Percentiles rank a stretch among this genome's conserved stretches.
Conservation (phyloP, 495 filamentous ascomycete species). For the Cercophora newfieldiana region DNA sequence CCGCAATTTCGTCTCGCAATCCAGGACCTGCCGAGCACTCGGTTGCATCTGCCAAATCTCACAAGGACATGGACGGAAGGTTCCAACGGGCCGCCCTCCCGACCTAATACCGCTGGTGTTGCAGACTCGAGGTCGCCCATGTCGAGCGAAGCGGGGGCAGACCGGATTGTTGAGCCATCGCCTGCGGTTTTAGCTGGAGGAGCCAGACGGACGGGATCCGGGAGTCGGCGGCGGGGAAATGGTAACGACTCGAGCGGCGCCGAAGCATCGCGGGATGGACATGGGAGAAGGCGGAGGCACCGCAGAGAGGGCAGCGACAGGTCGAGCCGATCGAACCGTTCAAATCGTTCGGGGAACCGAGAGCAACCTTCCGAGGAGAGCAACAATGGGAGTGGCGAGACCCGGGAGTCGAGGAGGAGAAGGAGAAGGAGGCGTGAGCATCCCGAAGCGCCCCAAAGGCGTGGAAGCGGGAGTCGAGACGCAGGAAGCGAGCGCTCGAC, state of each 20-base stretch:
- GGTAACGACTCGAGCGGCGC: neutral
- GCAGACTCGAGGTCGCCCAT: slow-evolving; percentile 4
- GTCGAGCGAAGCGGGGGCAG: neutral
- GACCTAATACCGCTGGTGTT: slow-evolving; percentile 15
- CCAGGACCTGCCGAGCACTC: slow-evolving; percentile 39
- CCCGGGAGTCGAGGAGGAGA: slow-evolving; percentile 4
- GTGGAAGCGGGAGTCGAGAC: neutral
- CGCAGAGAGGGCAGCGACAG: slow-evolving; percentile 26
- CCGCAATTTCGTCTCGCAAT: slow-evolving; percentile 39
- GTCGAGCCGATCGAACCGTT: slow-evolving; percentile 15
- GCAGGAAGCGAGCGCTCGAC: slow-evolving; percentile 19
- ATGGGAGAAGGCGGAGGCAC: slow-evolving; percentile 25
- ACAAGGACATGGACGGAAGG: slow-evolving; percentile 37
- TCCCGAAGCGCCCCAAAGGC: neutral
- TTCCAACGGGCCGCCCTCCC: slow-evolving; percentile 33
- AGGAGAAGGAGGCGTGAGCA: slow-evolving; percentile 15
- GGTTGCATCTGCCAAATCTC: slow-evolving; percentile 43
- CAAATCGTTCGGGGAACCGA: slow-evolving; percentile 16
- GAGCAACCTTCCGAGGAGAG: slow-evolving; percentile 10
- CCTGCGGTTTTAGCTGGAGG: slow-evolving; percentile 8
- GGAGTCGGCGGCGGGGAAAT: slow-evolving; percentile 17
- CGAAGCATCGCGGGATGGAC: slow-evolving; percentile 8
- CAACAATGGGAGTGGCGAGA: slow-evolving; percentile 8
- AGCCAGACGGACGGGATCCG: slow-evolving; percentile 6
- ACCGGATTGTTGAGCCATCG: slow-evolving; percentile 14